Evolutionary conservation across 73 alveolate species (phyloP).

Genomic region (Paramecium tetraurelia): DNA sequence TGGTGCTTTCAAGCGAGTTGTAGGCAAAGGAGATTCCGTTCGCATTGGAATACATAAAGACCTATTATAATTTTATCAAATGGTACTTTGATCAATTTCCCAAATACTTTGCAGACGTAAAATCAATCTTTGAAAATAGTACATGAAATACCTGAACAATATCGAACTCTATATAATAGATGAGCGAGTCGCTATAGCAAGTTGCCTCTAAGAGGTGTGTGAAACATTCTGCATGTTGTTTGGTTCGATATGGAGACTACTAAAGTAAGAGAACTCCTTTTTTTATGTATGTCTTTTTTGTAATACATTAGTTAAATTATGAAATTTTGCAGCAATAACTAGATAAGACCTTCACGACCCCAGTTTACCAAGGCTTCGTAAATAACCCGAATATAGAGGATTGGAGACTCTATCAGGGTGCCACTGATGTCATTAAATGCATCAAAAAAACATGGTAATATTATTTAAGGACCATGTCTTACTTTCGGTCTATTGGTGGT

Average conservation of each 20-base stretch:
- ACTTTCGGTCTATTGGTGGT: not conserved
- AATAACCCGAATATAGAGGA: not conserved
- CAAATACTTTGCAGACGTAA: conserved; percentile 49
- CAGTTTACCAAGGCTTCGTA: not conserved
- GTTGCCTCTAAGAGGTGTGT: conserved; percentile 64
- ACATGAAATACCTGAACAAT: conserved; percentile 39
- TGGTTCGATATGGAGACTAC: conserved; percentile 67
- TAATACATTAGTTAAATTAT: not conserved
- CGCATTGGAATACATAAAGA: conserved; percentile 66
- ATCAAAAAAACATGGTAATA: not conserved
- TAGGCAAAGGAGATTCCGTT: conserved; percentile 26
- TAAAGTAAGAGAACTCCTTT: conserved; percentile 49
- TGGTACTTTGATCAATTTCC: conserved; percentile 73
- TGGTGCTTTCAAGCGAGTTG: conserved; percentile 59
- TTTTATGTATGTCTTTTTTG: not conserved
- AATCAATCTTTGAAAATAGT: not conserved
- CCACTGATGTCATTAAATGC: not conserved
- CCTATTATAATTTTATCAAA: conserved; percentile 50
- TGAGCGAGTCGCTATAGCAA: conserved; percentile 65
- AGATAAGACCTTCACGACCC: not conserved
- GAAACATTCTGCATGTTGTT: conserved; percentile 61
- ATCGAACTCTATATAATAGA: conserved; percentile 64
- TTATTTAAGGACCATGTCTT: not conserved
- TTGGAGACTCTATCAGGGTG: conserved; percentile 31
- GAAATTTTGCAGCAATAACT: not conserved